These are phyloP conservation scores for Lachnellula suecica DNA, from an alignment of 2,329 filamentous ascomycete species.

Conservation along the genomic window DNA sequence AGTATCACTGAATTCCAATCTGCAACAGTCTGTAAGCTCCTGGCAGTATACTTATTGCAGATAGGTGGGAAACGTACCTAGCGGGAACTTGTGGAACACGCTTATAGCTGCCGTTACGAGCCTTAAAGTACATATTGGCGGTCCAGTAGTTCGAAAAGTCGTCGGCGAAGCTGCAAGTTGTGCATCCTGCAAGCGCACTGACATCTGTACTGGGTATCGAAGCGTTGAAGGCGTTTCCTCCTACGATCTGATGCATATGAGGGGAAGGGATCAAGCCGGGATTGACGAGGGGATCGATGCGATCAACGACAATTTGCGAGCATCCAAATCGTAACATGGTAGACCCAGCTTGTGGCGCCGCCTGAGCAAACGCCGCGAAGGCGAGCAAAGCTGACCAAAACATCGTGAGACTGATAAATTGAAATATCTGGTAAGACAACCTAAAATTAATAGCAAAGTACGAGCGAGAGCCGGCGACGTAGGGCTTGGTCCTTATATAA, in stretches of 20 bases:
- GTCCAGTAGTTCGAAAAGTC: constrained; percentile 33
- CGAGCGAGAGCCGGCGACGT: too few species aligned
- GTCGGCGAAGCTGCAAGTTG: constrained; percentile 16
- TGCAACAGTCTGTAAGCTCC: not conserved
- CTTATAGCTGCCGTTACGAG: constrained; percentile 17
- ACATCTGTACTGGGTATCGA: constrained; percentile 10
- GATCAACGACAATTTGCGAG: constrained; percentile 13
- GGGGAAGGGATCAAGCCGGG: constrained; percentile 12
- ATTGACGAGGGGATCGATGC: constrained; percentile 17
- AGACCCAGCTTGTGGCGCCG: too few species aligned
- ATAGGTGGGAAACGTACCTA: constrained; percentile 7
- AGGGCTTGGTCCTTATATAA: too few species aligned
- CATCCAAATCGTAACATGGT: constrained; percentile 16
- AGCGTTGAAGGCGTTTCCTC: too few species aligned
- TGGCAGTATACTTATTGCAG: too few species aligned
- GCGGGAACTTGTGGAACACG: constrained; percentile 13
- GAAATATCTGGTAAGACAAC: too few species aligned
- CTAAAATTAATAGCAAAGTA: too few species aligned
- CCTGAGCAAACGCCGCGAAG: too few species aligned
- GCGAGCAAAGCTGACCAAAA: too few species aligned
- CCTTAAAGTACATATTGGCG: constrained; percentile 32
- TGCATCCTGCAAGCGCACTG: constrained; percentile 7
- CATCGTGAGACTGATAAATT: too few species aligned
- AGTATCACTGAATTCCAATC: constrained; percentile 14
- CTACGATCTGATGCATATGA: too few species aligned